Evolutionary conservation across 2,329 filamentous ascomycete genomes (phyloP).

Genomic region (Sordariomycetes sp.): DNA sequence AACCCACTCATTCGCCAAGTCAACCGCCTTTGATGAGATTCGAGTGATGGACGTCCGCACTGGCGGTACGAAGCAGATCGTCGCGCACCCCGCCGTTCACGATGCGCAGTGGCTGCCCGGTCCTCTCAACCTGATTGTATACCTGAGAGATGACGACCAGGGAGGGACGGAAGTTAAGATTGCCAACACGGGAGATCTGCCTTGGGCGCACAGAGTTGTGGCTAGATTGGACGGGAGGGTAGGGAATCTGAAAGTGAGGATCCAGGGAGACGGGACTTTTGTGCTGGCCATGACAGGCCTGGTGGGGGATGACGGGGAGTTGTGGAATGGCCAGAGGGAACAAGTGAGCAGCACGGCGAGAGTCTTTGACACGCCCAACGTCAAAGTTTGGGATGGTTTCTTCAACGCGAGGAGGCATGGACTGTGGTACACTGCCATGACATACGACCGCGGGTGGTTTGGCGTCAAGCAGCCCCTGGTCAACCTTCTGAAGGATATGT

Average conservation of each 20-base stretch:
- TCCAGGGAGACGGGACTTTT: conserved; percentile 20
- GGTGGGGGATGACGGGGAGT: conserved; percentile 16
- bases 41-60: conserved; percentile 21
- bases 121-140: conserved; percentile 17
- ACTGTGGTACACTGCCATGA: conserved; percentile 28
- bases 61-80: conserved; percentile 14
- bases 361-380: conserved; percentile 22
- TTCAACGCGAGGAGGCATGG: conserved; percentile 18
- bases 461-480: conserved; percentile 15
- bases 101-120: conserved; percentile 27
- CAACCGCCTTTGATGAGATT: conserved; percentile 19
- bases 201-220: conserved; percentile 13
- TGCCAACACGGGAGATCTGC: conserved; percentile 11
- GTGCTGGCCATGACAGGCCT: conserved; percentile 24
- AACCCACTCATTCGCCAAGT: conserved; percentile 23
- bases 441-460: conserved; percentile 17
- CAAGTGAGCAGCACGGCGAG: conserved; percentile 16
- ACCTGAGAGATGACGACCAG: conserved; percentile 16
- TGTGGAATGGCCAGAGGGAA: conserved; percentile 20
- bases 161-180: conserved; percentile 22
- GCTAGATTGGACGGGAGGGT: conserved; percentile 22
- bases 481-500: conserved; percentile 19
- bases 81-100: conserved; percentile 16
- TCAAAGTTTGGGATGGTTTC: conserved; percentile 11
- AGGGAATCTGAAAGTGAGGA: conserved; percentile 20